Base-by-base conservation (phyloP, 805 yeast genomes). In the Lipomyces lipofer region DNA sequence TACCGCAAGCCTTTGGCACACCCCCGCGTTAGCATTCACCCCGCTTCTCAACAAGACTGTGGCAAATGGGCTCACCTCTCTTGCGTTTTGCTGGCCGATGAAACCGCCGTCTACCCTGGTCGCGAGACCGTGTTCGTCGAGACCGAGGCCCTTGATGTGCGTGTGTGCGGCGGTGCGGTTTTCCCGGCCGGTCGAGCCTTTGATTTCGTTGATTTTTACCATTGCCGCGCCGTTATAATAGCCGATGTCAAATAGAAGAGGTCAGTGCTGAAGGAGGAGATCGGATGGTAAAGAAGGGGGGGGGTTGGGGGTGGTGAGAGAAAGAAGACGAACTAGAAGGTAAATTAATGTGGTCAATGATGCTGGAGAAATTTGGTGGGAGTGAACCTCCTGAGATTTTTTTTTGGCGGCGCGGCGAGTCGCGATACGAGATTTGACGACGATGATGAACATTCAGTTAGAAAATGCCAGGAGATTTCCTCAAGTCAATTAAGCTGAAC, bases 91-190 rank as follows among this genome's bases (percentile, higher is more conserved):
- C 69, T 86, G 94, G 51, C 91, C 94, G 49, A 85, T 88, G 71
- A 85, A 85, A 21, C 98, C 98, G 49, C 94, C 96, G 66, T 91
- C 96, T 36, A 85, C 80, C 44, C 79, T 79, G 63, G 86, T 86
- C 29, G 98, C 97, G 35, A 78, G 71, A 35, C 97, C 96, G 58
- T 80, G 83, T 63, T 91, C 98, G 68, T 92, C 97, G 47, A 92
- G 76, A 1, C 99, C 99, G 17, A 92, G 79, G 1, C 98, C 98
- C 66, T 85, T 86, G 77, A 92, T 92, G 69, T 92, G 99, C 2
- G 99, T 91, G 69, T 92, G 99, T 3, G 99, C 94, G 0, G 98
- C 96, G 54, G 90, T 84, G 65, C 89, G 78, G 49, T 33, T 54
- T 30, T 90, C 85, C 53, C 88, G 77, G 49, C 80, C 27, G 7